Conservation (phyloP, 106 monocot species). For the Platanthera zijinensis region DNA sequence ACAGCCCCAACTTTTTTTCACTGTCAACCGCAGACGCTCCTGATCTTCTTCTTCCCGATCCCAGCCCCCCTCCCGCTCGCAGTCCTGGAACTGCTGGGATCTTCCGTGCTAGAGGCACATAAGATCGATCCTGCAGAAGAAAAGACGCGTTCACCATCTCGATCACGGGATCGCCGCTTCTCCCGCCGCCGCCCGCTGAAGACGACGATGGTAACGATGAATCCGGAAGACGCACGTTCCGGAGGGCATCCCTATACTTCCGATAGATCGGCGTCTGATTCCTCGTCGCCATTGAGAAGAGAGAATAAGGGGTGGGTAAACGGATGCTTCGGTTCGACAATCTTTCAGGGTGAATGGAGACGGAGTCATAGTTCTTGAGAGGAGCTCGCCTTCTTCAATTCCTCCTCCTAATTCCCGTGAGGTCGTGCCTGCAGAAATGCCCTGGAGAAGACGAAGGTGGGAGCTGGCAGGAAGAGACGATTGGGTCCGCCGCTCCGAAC, state of each 20-base stretch:
- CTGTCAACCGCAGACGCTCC: too few relatives aligned
- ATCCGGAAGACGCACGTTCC: conserved; percentile 52
- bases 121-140: conserved; percentile 53
- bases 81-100: conserved; percentile 77
- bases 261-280: conserved; percentile 76
- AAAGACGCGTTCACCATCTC: conserved; percentile 69
- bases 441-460: too few relatives aligned
- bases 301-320: not conserved
- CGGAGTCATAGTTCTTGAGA: not conserved
- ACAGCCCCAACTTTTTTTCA: too few relatives aligned
- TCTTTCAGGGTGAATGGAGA: not conserved
- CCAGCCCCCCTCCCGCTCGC: too few relatives aligned
- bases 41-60: too few relatives aligned
- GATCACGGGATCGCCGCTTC: conserved; percentile 60
- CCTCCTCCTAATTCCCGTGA: not conserved
- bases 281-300: conserved; percentile 72
- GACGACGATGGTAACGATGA: conserved; percentile 28
- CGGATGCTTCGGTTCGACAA: not conserved
- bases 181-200: conserved; percentile 6
- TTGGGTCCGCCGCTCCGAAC: too few relatives aligned
- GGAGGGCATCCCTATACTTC: conserved; percentile 85
- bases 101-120: conserved; percentile 85
- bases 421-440: not conserved
- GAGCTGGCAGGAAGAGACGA: not conserved
- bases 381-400: not conserved